A percentile compares a stretch with the other conserved stretches of the same genome.
Evolutionary conservation across 805 yeast genomes (phyloP).

Genomic region (Nakazawaea anatomiae): DNA sequence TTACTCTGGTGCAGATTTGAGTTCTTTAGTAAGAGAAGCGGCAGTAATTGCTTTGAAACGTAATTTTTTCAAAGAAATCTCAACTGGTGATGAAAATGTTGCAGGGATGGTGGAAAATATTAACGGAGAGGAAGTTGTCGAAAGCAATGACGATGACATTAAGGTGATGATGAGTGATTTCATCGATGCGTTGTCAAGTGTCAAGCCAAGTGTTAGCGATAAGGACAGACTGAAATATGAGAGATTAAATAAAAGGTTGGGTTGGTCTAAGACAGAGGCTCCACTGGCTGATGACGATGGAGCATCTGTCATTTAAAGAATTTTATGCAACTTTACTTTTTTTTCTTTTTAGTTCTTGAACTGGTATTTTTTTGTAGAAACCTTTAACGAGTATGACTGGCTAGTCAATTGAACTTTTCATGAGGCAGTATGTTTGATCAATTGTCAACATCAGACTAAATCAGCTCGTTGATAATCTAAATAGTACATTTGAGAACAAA

Average conservation of each 20-base stretch:
- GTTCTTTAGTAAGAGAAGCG: slow-evolving; percentile 91
- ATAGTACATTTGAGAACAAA: too few species aligned
- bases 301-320: not conserved
- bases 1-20: slow-evolving; percentile 94
- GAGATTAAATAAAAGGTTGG: slow-evolving; percentile 63
- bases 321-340: too few species aligned
- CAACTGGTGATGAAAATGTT: slow-evolving; percentile 41
- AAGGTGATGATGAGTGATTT: slow-evolving; percentile 65
- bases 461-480: too few species aligned
- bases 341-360: too few species aligned
- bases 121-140: slow-evolving; percentile 25
- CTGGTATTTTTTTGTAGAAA: too few species aligned
- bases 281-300: slow-evolving; percentile 3
- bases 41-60: slow-evolving; percentile 81
- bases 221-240: slow-evolving; percentile 76
- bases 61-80: slow-evolving; percentile 52
- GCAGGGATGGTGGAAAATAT: slow-evolving; percentile 34
- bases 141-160: slow-evolving; percentile 25
- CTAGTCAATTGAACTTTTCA: too few species aligned
- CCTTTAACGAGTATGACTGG: too few species aligned
- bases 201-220: slow-evolving; percentile 89
- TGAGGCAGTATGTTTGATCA: too few species aligned
- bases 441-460: too few species aligned
- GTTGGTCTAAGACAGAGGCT: slow-evolving; percentile 46
- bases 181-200: slow-evolving; percentile 59